Percentiles rank a stretch among this genome's conserved stretches.
phyloP scores from a whole-genome alignment of 306 rosid species.

The Trifolium dubium region DNA sequence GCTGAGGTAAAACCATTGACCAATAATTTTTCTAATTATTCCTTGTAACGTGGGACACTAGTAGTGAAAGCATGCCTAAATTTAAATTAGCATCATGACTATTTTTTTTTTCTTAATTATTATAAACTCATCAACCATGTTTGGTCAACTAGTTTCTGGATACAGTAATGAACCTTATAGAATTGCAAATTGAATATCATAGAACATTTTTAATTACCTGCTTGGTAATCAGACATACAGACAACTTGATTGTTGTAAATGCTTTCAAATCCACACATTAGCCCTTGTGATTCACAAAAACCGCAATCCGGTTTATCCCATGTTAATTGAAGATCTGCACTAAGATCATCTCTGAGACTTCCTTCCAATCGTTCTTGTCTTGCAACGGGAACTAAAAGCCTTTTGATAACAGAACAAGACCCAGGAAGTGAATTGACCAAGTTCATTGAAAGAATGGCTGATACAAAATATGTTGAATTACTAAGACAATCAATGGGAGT shows the following conservation, averaged over 20 bases:
- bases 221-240: slow-evolving; percentile 40
- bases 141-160: slow-evolving; percentile 12
- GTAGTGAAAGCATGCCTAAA: neutral
- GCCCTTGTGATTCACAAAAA: slow-evolving; percentile 57
- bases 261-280: slow-evolving; percentile 55
- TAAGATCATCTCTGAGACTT: slow-evolving; percentile 42
- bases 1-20: slow-evolving; percentile 43
- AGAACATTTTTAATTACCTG: slow-evolving; percentile 52
- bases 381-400: slow-evolving; percentile 48
- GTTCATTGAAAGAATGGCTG: slow-evolving; percentile 54
- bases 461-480: slow-evolving; percentile 63
- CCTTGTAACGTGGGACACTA: slow-evolving; percentile 18
- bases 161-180: neutral
- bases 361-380: slow-evolving; percentile 36
- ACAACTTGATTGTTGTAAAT: slow-evolving; percentile 48
- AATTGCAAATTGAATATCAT: slow-evolving; percentile 22
- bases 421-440: slow-evolving; percentile 41
- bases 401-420: slow-evolving; percentile 51
- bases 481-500: slow-evolving; percentile 62
- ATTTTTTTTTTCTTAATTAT: neutral
- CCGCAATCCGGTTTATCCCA: slow-evolving; percentile 72
- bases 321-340: slow-evolving; percentile 51
- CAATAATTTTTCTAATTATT: slow-evolving; percentile 8
- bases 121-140: neutral
- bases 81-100: neutral